Evolutionary conservation across 1,284 basidiomycete species (phyloP).

Genomic region (Malassezia nana): DNA sequence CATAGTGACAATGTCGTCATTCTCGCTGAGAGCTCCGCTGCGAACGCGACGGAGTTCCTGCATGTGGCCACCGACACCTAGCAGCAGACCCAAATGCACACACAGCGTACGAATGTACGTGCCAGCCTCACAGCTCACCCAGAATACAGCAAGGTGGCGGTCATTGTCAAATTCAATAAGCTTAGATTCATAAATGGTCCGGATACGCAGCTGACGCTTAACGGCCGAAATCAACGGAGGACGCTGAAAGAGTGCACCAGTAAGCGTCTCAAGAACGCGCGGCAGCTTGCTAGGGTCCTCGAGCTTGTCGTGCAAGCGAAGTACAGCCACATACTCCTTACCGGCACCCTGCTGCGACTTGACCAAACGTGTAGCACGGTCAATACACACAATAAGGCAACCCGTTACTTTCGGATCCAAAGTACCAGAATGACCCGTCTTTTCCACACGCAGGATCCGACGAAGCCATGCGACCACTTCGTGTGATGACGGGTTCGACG

Average conservation of each 20-base stretch:
- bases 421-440: constrained; percentile 95
- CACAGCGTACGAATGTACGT: constrained; percentile 98
- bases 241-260: constrained; percentile 95
- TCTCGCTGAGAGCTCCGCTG: constrained; percentile 90
- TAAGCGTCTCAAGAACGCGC: constrained; percentile 87
- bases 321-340: constrained; percentile 96
- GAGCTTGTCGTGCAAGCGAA: constrained; percentile 77
- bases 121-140: constrained; percentile 96
- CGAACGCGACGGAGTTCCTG: constrained; percentile 92
- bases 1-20: constrained; percentile 98
- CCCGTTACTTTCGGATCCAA: constrained; percentile 99
- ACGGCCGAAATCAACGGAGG: constrained; percentile 98
- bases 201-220: constrained; percentile 92
- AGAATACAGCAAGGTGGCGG: constrained; percentile 91
- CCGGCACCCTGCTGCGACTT: constrained; percentile 97
- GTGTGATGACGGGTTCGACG: constrained; percentile 99
- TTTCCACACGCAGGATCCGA: constrained; percentile 88
- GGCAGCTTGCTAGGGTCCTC: constrained; percentile 74
- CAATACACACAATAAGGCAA: constrained; percentile 96
- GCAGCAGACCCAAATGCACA: constrained; percentile 85
- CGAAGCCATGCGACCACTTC: constrained; percentile 99
- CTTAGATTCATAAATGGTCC: constrained; percentile 94
- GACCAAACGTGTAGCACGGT: constrained; percentile 97
- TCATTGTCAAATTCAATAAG: constrained; percentile 96
- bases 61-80: constrained; percentile 99